Evolutionary conservation across 306 rosid species (phyloP).

Genomic region (Crotalaria pallida): DNA sequence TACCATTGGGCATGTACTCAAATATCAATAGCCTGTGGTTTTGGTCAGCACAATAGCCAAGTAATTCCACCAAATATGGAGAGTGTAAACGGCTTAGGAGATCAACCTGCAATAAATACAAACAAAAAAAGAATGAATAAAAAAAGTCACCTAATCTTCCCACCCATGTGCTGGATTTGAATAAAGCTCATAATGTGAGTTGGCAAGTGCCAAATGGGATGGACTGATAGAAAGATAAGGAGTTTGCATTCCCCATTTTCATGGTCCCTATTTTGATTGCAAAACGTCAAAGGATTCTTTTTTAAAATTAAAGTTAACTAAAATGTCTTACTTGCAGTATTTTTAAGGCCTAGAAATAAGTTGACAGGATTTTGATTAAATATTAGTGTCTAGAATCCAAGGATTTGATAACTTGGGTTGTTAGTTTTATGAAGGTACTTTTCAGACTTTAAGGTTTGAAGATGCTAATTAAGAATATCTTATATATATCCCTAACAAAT

Average conservation of each 20-base stretch:
- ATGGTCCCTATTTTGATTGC: slow-evolving; percentile 33
- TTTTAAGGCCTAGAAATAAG: not conserved
- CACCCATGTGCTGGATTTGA: slow-evolving; percentile 40
- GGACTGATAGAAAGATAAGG: not conserved
- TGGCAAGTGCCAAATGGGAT: slow-evolving; percentile 26
- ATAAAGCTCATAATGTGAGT: slow-evolving; percentile 19
- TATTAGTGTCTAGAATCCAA: not conserved
- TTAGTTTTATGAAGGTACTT: not conserved
- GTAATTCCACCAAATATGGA: slow-evolving; percentile 74
- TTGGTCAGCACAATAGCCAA: slow-evolving; percentile 97
- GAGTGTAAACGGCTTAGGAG: slow-evolving; percentile 71
- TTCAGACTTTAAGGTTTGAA: not conserved
- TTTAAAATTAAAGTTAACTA: not conserved
- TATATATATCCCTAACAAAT: not conserved
- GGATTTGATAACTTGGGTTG: not conserved
- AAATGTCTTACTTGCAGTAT: slow-evolving; percentile 3
- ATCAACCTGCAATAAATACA: slow-evolving; percentile 62
- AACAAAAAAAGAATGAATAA: not conserved
- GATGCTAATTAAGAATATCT: not conserved
- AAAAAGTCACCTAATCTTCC: slow-evolving; percentile 14
- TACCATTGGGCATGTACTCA: slow-evolving; percentile 72
- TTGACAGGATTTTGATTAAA: not conserved
- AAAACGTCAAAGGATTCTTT: slow-evolving; percentile 15
- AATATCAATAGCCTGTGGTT: slow-evolving; percentile 76
- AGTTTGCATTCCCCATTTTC: slow-evolving; percentile 24